Conservation (phyloP, 1,284 basidiomycete species). For the Volvariella surrecta region DNA sequence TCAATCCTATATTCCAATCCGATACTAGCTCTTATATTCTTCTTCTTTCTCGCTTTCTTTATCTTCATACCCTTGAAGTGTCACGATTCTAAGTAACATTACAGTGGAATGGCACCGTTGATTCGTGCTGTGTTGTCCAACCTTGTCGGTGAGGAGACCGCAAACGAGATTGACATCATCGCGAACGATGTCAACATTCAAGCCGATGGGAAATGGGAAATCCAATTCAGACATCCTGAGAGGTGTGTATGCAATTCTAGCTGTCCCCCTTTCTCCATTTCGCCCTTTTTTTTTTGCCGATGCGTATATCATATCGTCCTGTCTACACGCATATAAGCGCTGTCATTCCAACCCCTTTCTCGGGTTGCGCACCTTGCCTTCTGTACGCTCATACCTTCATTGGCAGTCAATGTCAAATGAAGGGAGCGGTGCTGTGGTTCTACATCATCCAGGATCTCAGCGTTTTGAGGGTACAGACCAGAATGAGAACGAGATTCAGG, state of each 20-base stretch:
- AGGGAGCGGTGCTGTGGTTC: too few species aligned
- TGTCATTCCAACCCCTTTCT: too few species aligned
- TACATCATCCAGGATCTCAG: too few species aligned
- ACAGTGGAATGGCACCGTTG: slow-evolving; percentile 84
- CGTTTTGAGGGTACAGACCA: too few species aligned
- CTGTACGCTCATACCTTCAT: too few species aligned
- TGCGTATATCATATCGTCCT: too few species aligned
- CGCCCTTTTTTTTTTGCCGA: not conserved
- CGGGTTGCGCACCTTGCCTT: too few species aligned
- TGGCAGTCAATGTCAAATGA: too few species aligned
- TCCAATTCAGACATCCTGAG: slow-evolving; percentile 83
- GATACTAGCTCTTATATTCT: not conserved
- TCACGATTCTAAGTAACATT: not conserved
- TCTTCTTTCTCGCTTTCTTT: not conserved
- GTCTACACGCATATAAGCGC: too few species aligned
- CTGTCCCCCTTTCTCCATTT: not conserved
- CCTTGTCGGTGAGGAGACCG: slow-evolving; percentile 66
- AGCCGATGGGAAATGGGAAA: slow-evolving; percentile 71
- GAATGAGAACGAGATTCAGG: too few species aligned
- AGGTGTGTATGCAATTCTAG: slow-evolving; percentile 34
- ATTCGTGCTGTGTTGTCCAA: slow-evolving; percentile 84
- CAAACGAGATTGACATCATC: slow-evolving; percentile 78
- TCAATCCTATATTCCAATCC: too few species aligned
- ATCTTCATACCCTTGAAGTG: slow-evolving; percentile 1
- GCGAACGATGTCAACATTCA: slow-evolving; percentile 74